These are phyloP conservation scores for Conringia planisiliqua DNA, from an alignment of 345 rosid species.

Conservation along the genomic window DNA sequence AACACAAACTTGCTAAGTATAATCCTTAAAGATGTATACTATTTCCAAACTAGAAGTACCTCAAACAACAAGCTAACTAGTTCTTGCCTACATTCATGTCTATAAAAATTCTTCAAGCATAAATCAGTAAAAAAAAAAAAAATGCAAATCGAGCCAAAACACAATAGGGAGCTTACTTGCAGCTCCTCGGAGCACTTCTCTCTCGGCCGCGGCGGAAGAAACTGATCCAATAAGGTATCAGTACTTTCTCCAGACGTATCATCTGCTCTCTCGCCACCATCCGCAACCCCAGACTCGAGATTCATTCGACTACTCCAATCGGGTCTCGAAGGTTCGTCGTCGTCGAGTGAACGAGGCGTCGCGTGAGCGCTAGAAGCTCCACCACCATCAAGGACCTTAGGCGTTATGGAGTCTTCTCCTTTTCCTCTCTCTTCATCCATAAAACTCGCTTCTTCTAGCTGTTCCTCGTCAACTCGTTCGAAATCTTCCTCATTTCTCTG, in stretches of 20 bases:
- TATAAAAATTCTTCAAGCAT: neutral
- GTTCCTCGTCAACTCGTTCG: neutral
- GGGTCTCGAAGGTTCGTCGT: conserved; percentile 39
- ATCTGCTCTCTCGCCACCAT: conserved; percentile 35
- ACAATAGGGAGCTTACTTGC: conserved; percentile 50
- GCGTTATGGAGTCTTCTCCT: conserved; percentile 35
- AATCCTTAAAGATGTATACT: neutral
- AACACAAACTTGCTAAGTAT: neutral
- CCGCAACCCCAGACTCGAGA: conserved; percentile 41
- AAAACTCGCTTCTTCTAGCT: conserved; percentile 31
- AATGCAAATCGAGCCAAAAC: neutral
- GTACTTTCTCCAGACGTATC: conserved; percentile 39
- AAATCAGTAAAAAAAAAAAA: neutral
- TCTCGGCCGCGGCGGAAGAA: conserved; percentile 63
- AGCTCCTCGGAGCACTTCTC: conserved; percentile 75
- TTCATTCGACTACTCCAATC: conserved; percentile 29
- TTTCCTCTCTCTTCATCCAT: conserved; percentile 38
- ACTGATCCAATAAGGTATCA: conserved; percentile 60
- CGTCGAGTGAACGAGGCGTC: conserved; percentile 47
- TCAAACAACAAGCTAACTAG: neutral
- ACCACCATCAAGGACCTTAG: conserved; percentile 38
- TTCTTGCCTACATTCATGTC: neutral
- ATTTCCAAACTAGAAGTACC: neutral
- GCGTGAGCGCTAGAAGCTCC: conserved; percentile 44
- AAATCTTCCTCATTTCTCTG: conserved; percentile 29